Conservation (phyloP, 2,329 filamentous ascomycete genomes). For the Didymella exigua region DNA sequence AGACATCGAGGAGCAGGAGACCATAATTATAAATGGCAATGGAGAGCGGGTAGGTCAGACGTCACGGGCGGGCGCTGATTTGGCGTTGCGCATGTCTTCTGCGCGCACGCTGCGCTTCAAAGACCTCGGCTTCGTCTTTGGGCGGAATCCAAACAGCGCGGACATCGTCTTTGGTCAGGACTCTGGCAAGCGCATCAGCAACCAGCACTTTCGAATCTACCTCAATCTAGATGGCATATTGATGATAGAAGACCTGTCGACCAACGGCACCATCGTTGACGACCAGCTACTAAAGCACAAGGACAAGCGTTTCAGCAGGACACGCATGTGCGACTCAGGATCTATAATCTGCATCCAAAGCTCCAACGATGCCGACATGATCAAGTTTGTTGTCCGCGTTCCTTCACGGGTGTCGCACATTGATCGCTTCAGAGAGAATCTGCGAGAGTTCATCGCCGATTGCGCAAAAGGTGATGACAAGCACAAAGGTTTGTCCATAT, state of each 20-base stretch:
- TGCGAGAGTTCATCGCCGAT: constrained; percentile 67
- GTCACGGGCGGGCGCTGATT: constrained; percentile 56
- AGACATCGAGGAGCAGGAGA: constrained; percentile 51
- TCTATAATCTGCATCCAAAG: constrained; percentile 73
- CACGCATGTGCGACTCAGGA: constrained; percentile 72
- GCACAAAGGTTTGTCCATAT: constrained; percentile 21
- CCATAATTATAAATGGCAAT: constrained; percentile 55
- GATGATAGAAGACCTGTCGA: constrained; percentile 93
- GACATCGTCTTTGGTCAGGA: constrained; percentile 73
- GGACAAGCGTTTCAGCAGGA: constrained; percentile 47
- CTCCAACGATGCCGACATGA: constrained; percentile 61
- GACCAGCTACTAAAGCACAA: constrained; percentile 66
- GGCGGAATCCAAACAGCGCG: constrained; percentile 72
- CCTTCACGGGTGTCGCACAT: constrained; percentile 73
- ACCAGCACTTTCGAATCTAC: constrained; percentile 94
- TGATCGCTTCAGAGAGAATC: constrained; percentile 69
- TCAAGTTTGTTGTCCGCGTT: constrained; percentile 85
- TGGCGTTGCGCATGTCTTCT: constrained; percentile 82
- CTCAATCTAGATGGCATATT: constrained; percentile 83
- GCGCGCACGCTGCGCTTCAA: constrained; percentile 65
- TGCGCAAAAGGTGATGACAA: constrained; percentile 38
- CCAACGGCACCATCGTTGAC: constrained; percentile 94
- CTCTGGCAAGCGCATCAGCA: constrained; percentile 77
- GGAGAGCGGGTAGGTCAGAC: constrained; percentile 25
- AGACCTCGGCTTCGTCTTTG: constrained; percentile 80